Base-by-base conservation (phyloP, 768 basidiomycete genomes). In the Obba rivulosa region DNA sequence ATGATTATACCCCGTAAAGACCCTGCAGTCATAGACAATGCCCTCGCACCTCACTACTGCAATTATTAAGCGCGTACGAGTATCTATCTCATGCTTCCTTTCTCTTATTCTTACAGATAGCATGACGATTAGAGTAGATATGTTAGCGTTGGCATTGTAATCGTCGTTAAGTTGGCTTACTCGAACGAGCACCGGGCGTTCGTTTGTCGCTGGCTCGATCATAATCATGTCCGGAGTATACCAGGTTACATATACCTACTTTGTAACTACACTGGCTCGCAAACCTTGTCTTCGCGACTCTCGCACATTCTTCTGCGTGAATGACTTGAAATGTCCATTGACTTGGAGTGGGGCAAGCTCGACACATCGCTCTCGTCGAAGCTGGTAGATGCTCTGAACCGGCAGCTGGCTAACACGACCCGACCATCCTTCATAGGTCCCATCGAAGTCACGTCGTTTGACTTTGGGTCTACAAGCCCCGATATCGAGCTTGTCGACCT, bases 341-440 rank as follows among this genome's bases (percentile, higher is more conserved):
- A 98, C 71, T 71, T 99, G 46, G 90, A 95, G 72, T 99, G 95
- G 94, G 68, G 71, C 56, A 81, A 83, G 56, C 80, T 98, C 53
- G 84, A 92, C 67, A 65, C 76, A 18, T 76, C 82, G 1, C 77
- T 96, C 10, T 77, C 92, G 8, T 70, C 71, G 16, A 75, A 75
- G 24, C 75, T 94, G 49, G 77, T 93, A 49, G 74, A 79, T 34
- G 61, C 85, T 41, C 83, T 99, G 59, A 93, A 96, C 69, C 70
- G 72, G 49, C 87, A 91, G 49, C 84, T 99, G 20, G 61, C 76
- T 5, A 76, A 68, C 42, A 80, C 84, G 2, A 67, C 79, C 25
- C 71, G 90, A n/a, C 96, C 95, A 0, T 92, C 92, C 9, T 98
- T 94, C 66, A 88, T 99, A 34, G 96, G 96, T 2, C 92, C 94